Conservation (phyloP, 495 filamentous ascomycete genomes). For the Beverwykella pulmonaria region DNA sequence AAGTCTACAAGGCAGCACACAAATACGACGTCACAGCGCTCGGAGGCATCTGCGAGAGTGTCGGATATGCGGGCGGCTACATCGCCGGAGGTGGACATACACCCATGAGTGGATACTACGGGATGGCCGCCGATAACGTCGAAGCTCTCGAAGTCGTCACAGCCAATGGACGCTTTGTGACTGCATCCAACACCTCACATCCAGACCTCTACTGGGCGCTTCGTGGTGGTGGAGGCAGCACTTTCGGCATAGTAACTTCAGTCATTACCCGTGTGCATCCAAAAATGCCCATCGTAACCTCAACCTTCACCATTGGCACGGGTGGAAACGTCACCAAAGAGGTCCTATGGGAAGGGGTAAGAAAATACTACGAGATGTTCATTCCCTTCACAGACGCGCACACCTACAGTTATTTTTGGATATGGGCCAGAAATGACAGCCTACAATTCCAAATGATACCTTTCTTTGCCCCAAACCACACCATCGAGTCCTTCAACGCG, state of each 20-base stretch:
- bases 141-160: constrained; percentile 15
- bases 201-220: constrained; percentile 30
- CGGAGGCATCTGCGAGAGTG: constrained; percentile 27
- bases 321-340: neutral
- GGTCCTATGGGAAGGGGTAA: constrained; percentile 3
- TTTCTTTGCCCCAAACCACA: constrained; percentile 12
- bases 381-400: constrained; percentile 5
- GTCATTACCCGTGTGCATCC: constrained; percentile 3
- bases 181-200: constrained; percentile 8
- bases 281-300: constrained; percentile 3
- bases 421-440: neutral
- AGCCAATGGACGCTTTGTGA: constrained; percentile 23
- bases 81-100: constrained; percentile 21
- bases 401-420: constrained; percentile 13
- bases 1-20: constrained; percentile 16
- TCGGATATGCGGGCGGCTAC: constrained; percentile 27
- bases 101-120: constrained; percentile 12
- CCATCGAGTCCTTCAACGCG: neutral
- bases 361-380: constrained; percentile 11
- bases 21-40: neutral
- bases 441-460: neutral
- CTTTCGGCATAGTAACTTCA: constrained; percentile 16
- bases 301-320: constrained; percentile 12
- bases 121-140: constrained; percentile 23
- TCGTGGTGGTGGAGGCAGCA: constrained; percentile 25